Evolutionary conservation across 176 grass and related monocot species (phyloP).

Genomic region (Alopecurus myosuroides): DNA sequence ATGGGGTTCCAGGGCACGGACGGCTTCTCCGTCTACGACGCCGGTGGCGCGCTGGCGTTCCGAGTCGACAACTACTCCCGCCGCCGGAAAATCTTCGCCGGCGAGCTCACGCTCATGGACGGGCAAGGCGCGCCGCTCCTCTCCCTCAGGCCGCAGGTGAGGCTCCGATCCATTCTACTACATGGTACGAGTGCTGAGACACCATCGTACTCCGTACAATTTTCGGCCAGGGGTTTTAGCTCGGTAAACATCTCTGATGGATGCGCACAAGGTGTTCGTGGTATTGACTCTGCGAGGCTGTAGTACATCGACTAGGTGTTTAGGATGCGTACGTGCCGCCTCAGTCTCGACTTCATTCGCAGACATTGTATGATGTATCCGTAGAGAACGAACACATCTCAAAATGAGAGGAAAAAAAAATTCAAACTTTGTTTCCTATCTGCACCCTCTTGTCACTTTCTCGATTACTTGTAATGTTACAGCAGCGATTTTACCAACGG

Average conservation of each 20-base stretch:
- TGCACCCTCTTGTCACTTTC: not conserved
- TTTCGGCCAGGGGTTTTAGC: not conserved
- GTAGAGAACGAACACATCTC: not conserved
- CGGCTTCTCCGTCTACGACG: slow-evolving; percentile 83
- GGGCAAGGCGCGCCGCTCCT: slow-evolving; percentile 54
- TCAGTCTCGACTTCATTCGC: not conserved
- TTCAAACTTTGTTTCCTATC: not conserved
- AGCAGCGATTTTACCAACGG: not conserved
- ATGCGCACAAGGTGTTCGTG: not conserved
- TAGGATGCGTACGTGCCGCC: too few relatives aligned
- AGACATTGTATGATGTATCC: not conserved
- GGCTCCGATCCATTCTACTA: not conserved
- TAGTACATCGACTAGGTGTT: too few relatives aligned
- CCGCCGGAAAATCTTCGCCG: slow-evolving; percentile 47
- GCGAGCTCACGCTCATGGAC: slow-evolving; percentile 72
- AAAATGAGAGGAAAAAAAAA: not conserved
- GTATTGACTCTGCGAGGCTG: not conserved
- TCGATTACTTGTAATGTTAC: not conserved
- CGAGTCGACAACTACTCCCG: slow-evolving; percentile 91
- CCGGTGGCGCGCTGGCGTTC: slow-evolving; percentile 49
- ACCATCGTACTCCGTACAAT: not conserved
- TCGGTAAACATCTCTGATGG: not conserved
- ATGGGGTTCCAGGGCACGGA: slow-evolving; percentile 90
- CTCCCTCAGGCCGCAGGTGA: slow-evolving; percentile 65
- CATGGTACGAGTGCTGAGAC: not conserved